A percentile compares a stretch with the other conserved stretches of the same genome.
phyloP scores from a whole-genome alignment of 306 rosid genomes.

The Sphenostylis stenocarpa region DNA sequence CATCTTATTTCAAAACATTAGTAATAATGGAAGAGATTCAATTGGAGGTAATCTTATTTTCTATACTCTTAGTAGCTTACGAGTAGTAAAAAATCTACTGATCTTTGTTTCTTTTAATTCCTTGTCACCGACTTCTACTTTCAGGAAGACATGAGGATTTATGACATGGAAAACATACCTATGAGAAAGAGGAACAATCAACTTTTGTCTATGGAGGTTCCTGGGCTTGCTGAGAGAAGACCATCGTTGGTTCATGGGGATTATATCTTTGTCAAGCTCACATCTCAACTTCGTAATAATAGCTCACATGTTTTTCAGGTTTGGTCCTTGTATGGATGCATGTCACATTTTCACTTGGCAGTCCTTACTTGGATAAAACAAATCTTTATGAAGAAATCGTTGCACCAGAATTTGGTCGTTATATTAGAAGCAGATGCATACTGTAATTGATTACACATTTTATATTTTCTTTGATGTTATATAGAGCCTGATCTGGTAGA shows the following conservation, averaged over 20 bases:
- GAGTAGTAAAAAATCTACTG: neutral
- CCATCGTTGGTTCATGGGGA: constrained; percentile 95
- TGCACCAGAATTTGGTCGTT: constrained; percentile 11
- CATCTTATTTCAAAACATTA: constrained; percentile 57
- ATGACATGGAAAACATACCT: constrained; percentile 63
- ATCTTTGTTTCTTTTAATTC: constrained; percentile 29
- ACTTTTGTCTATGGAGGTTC: constrained; percentile 75
- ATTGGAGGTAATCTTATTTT: constrained; percentile 62
- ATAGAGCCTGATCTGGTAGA: neutral
- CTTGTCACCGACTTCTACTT: constrained; percentile 31
- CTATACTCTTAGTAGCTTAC: neutral
- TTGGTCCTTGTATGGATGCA: constrained; percentile 17
- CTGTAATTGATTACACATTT: neutral
- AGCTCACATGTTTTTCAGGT: constrained; percentile 56
- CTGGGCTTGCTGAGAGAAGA: constrained; percentile 94
- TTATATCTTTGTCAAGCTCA: constrained; percentile 56
- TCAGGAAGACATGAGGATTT: constrained; percentile 83
- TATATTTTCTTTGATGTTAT: constrained; percentile 11
- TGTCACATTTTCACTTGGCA: constrained; percentile 18
- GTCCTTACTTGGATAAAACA: neutral
- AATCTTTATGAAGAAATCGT: constrained; percentile 5
- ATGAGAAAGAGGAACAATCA: constrained; percentile 52
- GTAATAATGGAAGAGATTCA: constrained; percentile 88
- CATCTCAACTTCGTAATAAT: constrained; percentile 35
- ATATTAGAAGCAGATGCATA: neutral